Evolutionary conservation across 176 grass and related monocot species (phyloP).

Genomic region (Metroxylon sagu): DNA sequence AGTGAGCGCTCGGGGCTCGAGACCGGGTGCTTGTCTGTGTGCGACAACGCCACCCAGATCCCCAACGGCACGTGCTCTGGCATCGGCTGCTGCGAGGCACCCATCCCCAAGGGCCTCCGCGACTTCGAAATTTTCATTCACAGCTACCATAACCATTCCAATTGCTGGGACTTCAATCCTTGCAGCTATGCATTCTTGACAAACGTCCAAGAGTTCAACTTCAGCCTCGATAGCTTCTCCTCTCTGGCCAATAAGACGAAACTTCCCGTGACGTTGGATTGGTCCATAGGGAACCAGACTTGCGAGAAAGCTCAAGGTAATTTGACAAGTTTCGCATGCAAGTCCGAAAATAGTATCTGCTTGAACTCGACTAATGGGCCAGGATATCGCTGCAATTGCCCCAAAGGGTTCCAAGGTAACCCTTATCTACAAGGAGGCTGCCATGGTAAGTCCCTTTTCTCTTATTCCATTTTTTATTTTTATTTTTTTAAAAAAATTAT

Average conservation of each 20-base stretch:
- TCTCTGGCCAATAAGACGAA: background rate
- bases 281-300: background rate
- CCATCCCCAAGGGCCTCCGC: background rate
- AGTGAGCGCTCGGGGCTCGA: rapidly evolving
- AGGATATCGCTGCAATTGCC: background rate
- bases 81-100: background rate
- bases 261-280: background rate
- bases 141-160: background rate
- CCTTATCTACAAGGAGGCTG: background rate
- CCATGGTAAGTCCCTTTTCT: background rate
- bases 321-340: background rate
- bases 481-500: too few relatives aligned
- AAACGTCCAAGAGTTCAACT: background rate
- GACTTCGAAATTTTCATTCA: background rate
- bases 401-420: background rate
- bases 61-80: background rate
- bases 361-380: background rate
- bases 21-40: background rate
- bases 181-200: background rate
- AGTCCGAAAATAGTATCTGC: background rate
- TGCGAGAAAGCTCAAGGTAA: background rate
- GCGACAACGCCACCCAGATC: background rate
- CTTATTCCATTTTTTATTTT: background rate
- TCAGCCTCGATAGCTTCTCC: background rate
- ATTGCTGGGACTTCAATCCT: background rate